Percentiles rank a stretch among this genome's conserved stretches.
These are phyloP conservation scores for Aspergillus panamensis DNA, from an alignment of 495 filamentous ascomycete genomes.

Conservation along the genomic window DNA sequence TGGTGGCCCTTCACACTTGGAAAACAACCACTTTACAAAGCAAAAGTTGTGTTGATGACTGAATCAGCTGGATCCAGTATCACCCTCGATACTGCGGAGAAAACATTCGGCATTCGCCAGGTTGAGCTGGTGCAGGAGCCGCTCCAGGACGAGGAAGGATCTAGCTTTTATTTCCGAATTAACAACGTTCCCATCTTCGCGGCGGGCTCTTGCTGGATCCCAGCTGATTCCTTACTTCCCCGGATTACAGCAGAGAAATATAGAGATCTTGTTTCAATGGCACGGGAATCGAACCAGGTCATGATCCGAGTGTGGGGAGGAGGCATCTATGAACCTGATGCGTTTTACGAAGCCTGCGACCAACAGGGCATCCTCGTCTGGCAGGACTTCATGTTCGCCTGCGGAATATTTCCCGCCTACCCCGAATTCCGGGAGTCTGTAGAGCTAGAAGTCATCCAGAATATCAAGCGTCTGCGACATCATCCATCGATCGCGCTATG, in stretches of 20 bases:
- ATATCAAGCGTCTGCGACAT: neutral
- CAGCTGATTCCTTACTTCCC: neutral
- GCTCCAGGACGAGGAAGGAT: neutral
- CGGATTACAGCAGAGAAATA: neutral
- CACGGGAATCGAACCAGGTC: neutral
- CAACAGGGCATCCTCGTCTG: neutral
- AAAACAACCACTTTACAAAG: neutral
- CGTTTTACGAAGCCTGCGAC: neutral
- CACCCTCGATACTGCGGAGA: neutral
- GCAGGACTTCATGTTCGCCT: neutral
- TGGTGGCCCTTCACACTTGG: neutral
- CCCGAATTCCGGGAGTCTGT: neutral
- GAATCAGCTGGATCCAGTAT: neutral
- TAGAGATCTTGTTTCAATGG: neutral
- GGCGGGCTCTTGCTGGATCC: neutral
- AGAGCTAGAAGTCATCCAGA: neutral
- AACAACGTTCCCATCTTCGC: neutral
- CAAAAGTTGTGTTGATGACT: neutral
- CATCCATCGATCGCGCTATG: neutral
- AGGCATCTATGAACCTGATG: neutral
- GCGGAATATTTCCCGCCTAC: neutral
- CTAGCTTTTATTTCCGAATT: neutral
- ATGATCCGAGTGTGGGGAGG: slow-evolving; percentile 1
- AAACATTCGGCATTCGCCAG: neutral
- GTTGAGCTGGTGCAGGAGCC: neutral